Conservation (phyloP, 139 green algal species). For the Chlamydomonas schloesseri region DNA sequence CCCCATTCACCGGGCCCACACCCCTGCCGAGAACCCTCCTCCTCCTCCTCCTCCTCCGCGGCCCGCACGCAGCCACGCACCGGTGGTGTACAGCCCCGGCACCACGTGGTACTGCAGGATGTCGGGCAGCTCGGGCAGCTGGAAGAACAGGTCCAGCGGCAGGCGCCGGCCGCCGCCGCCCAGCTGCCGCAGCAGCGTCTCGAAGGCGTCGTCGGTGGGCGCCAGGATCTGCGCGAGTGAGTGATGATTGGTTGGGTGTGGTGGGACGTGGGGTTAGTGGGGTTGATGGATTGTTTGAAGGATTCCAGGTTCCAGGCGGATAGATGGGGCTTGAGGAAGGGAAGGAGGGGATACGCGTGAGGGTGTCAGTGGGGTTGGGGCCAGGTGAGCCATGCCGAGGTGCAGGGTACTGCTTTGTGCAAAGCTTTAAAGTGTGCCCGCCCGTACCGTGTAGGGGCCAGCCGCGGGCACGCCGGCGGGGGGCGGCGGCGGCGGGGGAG, state of each 20-base stretch:
- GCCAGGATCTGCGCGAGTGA: conserved; percentile 63
- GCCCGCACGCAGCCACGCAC: no score
- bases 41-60: no score
- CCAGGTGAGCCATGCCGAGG: no score
- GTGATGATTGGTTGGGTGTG: not conserved
- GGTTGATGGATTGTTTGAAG: no score
- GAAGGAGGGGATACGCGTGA: no score
- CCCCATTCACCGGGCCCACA: no score
- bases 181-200: conserved; percentile 60
- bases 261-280: not conserved
- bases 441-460: conserved; percentile 70
- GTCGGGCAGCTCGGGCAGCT: conserved; percentile 69
- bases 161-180: conserved; percentile 59
- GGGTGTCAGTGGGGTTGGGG: no score
- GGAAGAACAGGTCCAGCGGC: conserved; percentile 58
- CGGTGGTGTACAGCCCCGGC: conserved; percentile 62
- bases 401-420: no score
- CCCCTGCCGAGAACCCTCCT: no score
- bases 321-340: no score
- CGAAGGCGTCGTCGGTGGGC: conserved; percentile 71
- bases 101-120: conserved; percentile 81
- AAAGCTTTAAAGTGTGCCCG: no score
- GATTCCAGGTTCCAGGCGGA: no score
- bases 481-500: conserved; percentile 47
- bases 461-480: conserved; percentile 59